Conservation (phyloP, 108 stramenopile species). For the Nannochloropsis granulata region DNA sequence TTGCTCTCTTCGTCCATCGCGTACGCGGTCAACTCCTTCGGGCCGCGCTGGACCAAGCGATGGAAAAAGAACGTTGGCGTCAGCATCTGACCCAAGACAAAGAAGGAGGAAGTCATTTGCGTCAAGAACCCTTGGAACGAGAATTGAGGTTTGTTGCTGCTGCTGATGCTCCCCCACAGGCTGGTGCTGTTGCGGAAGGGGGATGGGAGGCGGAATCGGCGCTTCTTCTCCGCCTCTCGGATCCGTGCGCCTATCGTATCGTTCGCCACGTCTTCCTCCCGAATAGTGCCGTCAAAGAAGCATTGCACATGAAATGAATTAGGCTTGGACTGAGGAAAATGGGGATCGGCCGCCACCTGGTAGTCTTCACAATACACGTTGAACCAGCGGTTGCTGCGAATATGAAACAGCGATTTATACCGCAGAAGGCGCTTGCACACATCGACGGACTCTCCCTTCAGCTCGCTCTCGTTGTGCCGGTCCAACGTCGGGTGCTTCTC, state of each 20-base stretch:
- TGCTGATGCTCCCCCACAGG: not conserved
- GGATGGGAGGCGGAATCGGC: not conserved
- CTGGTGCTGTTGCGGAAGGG: not conserved
- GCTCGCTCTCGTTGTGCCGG: not conserved
- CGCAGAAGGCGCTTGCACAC: not conserved
- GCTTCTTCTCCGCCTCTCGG: not conserved
- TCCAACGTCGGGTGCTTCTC: not conserved
- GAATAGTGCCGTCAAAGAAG: not conserved
- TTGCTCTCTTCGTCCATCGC: too few relatives aligned
- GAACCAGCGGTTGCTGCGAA: not conserved
- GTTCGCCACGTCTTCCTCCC: not conserved
- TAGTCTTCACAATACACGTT: not conserved
- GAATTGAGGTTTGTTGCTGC: not conserved
- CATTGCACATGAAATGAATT: not conserved
- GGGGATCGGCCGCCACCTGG: not conserved
- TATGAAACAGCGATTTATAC: not conserved
- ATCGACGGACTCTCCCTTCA: not conserved
- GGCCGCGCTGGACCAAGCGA: too few relatives aligned
- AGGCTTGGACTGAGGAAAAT: not conserved
- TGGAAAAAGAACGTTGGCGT: not conserved
- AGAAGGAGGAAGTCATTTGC: not conserved
- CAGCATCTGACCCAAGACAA: not conserved
- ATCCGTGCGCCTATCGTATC: not conserved
- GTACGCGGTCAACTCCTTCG: too few relatives aligned
- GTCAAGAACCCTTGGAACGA: not conserved